Conservation (phyloP, 2,329 filamentous ascomycete species). For the Kalaharituber pfeilii region DNA sequence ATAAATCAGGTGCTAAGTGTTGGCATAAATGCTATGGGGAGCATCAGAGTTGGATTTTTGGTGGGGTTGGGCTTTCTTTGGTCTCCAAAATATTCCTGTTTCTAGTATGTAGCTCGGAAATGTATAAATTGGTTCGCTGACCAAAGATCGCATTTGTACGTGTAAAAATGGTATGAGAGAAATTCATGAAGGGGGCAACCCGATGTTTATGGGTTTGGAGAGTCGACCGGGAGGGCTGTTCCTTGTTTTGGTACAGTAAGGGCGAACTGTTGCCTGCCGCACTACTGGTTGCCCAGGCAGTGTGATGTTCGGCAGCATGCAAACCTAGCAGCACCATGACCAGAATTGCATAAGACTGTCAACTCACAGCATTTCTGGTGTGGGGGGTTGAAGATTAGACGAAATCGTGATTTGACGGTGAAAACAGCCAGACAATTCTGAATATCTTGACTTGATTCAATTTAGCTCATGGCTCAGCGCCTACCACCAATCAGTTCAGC, state of each 20-base stretch:
- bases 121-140: neutral
- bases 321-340: constrained; percentile 1
- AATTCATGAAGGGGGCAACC: neutral
- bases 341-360: neutral
- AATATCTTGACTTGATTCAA: neutral
- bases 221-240: neutral
- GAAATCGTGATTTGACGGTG: constrained; percentile 1
- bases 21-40: neutral
- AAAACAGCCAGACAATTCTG: neutral
- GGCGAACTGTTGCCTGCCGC: neutral
- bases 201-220: neutral
- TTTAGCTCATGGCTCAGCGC: neutral
- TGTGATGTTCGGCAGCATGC: neutral
- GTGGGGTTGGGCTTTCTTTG: neutral
- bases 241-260: neutral
- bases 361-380: neutral
- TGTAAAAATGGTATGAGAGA: neutral
- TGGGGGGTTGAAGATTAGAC: neutral
- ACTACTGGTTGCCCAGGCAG: neutral
- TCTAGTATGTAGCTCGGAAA: neutral
- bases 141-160: neutral
- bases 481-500: neutral
- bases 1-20: neutral
- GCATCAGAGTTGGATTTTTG: neutral
- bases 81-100: neutral